Base-by-base conservation (phyloP, 768 basidiomycete genomes). In the Collybiopsis confluens region DNA sequence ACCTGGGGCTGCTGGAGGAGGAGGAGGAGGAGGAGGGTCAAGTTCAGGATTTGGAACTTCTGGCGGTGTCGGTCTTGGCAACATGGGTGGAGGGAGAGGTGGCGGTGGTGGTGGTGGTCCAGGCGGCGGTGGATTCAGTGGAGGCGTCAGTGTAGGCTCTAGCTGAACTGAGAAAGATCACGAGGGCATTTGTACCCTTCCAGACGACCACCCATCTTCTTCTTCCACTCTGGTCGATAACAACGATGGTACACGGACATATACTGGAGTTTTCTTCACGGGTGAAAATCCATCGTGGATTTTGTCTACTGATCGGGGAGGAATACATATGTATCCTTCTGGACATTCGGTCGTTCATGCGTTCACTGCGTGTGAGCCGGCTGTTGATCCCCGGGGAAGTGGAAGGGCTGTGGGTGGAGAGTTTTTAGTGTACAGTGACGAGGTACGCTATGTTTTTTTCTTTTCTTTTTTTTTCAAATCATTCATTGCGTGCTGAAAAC, bases 221-320 rank as follows among this genome's bases (percentile, higher is more conserved):
- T 20, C 27, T 4, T 27, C 26, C 26, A 10, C 13, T 8, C 16
- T n/a, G 18, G 6, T 18, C 33, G 27, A 46, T 23, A 21, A 2
- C 28, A 18, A 30, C n/a, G 21, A 46, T 10, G 27, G 33, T 8
- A 35, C 30, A n/a, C 68, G 64, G 16, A 76, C 73, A 24, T 76
- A 80, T 54, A 76, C 78, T 3, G 89, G 89, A 3, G 87, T 88
- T 5, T 96, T 98, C 70, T 83, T 97, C 60, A 94, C 92, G 0
- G 96, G 96, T 0, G 91, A 95, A 64, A 76, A 83, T 47, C 92
- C 95, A 24, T 83, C 83, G 61, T 98, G 95, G 96, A 85, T 98
- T 57, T 59, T 96, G 50, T 77, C 78, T 27, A 85, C 83, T 10
- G 82, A 91, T 64, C 85, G 83, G 63, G 78, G 82, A 58, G 81